Evolutionary conservation across 495 filamentous ascomycete genomes (phyloP), one percentile per base, ranked within the genome.

Genomic region (Melanomma pulvis-pyrius): DNA sequence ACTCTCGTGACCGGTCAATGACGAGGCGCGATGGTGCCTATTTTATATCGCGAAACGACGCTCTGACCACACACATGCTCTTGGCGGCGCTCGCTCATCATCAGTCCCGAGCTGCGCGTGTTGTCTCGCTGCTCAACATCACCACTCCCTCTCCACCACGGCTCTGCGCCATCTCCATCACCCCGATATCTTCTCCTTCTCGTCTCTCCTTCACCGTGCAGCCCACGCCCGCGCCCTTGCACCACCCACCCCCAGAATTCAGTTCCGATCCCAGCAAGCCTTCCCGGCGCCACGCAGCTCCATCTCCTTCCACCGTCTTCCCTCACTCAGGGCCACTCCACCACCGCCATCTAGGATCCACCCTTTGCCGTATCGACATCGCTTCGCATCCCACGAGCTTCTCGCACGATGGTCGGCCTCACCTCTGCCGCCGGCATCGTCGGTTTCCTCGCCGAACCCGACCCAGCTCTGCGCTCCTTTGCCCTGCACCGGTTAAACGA

Each of bases 341-440:
- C 59, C 30, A 15, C 54, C 55, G 21, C 53, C 63, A 63, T 67
- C 63, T 50, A 56, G 25, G 47, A 21, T 36, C 22, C 34, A 19
- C 36, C 15, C 28, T 21, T 59, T 29, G 6, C 46, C 6, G 26
- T 30, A 56, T 52, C 28, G 34, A 48, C 15, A n/a, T 26, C 46
- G 32, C 7, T 25, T 22, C 25, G 22, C n/a, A 11, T 2, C 36
- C 34, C 32, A 4, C 41, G 29, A 65, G 46, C 49, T 41, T 26
- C 34, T 44, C 32, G 26, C 28, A 62, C 53, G 25, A 99, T 99
- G 94, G 91, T 93, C 75, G 92, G 90, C 76, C 83, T 99, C 73
- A 91, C 91, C 71, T 97, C 96, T 59, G 96, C 93, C 65, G 90
- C 90, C 61, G 96, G 96, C 74, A 87, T 99, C 44, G 87, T 99